Evolutionary conservation across 1,284 basidiomycete genomes (phyloP), one percentile per base, ranked within the genome.

Genomic region (Trametes polyzona): DNA sequence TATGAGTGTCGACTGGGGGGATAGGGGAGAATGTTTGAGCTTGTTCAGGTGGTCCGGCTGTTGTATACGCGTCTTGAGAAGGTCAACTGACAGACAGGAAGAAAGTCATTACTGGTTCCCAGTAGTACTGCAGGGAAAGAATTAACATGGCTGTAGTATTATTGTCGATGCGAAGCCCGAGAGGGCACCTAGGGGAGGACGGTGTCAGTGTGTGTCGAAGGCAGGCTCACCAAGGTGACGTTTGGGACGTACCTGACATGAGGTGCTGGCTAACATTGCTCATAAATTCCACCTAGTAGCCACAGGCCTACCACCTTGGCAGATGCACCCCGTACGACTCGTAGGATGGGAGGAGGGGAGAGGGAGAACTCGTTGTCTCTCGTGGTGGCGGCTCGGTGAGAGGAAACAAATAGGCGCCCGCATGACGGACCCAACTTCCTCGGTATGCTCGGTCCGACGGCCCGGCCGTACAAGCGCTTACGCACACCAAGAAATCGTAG

Each of bases 11-110:
- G 51, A 36, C 54, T 52, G 30, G 24, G 61, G 44, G 33, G 51
- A 55, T n/a, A 57, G 32, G 47, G 54, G 42, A 26, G 48, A 36
- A 63, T 76, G 64, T 58, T 79, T 78, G 74, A 70, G 62, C 44
- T 69, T 64, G 49, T 68, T 52, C 16, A 62, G 64, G 5, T 79
- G 78, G 69, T 88, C 86, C 47, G 83, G 81, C 72, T 95, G 92
- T 71, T 96, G 92, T 59, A 95, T 70, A 39, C 93, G 83, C 17
- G 94, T 96, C 75, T 96, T 96, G 67, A 96, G 74, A 29, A 96
- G 77, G 73, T 96, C 94, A 63, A 96, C 89, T 92, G 17, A 32
- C 23, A 43, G 16, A 27, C 17, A n/a, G 27, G 26, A 8, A 21
- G 17, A 36, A 36, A 10, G 53, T 55, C 24, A 55, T 55, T 48